Base-by-base conservation (phyloP, 805 yeast genomes). In the Candida ovalis region DNA sequence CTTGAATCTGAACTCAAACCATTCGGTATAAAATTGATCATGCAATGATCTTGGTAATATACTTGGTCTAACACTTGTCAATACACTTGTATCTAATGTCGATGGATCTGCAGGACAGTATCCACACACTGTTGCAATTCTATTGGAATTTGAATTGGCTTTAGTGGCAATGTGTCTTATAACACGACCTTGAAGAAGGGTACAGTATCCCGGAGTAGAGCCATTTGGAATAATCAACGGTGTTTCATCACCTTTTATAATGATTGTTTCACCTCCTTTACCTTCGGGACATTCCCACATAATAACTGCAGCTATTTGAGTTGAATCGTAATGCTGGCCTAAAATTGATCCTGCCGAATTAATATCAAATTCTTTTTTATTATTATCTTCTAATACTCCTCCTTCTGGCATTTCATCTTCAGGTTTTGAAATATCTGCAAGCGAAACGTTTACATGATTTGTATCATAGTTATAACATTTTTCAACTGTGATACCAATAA, bases 201-300 rank as follows among this genome's bases (percentile, higher is more conserved):
- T 69, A 9, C 74, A 76, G 57, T 69, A 68, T 13, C 80, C 81
- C 42, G 80, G 80, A 23, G 74, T 77, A 15, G 64, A 61, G 36
- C 57, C 56, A 39, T 60, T 53, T 4, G 64, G 61, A 27, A 57
- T 53, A 4, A 56, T 40, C 42, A 56, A 49, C 5, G 60, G 53
- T 21, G 49, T 54, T 42, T 60, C 70, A 50, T 70, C 70, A 4
- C 80, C 80, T 61, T 68, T 72, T 51, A 74, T 66, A 41, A 76
- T 67, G n/a, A 72, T 70, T 1, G 80, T 76, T 52, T 75, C 79
- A 23, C 80, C 80, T 3, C 80, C 80, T 49, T 73, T 67, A 70
- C 67, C 67, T 19, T 70, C 60, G 4, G 77, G 74, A 50, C 73
- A 76, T 25, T 75, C 74, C 43, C 75, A 58, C 79, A 75, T 75